Conservation (phyloP, 768 basidiomycete genomes). For the Lactifluus piperatus region DNA sequence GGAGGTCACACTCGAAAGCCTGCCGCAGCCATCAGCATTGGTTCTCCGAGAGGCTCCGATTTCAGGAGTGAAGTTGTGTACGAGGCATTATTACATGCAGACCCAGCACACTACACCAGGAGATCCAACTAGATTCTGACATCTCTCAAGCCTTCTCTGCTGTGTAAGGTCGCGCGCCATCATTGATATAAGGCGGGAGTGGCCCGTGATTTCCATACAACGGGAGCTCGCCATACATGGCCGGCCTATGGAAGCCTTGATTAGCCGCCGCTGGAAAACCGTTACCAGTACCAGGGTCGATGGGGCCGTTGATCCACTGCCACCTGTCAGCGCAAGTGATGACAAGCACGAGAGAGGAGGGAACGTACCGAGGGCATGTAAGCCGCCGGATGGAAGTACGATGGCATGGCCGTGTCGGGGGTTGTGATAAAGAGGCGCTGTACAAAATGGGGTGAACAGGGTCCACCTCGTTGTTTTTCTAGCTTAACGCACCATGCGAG, state of each 20-base stretch:
- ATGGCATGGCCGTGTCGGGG: conserved; percentile 27
- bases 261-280: background rate
- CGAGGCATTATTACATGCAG: background rate
- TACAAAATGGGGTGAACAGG: background rate
- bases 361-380: conserved; percentile 36
- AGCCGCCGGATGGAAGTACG: conserved; percentile 36
- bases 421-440: conserved; percentile 35
- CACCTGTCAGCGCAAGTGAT: background rate
- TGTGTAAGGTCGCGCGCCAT: conserved; percentile 20
- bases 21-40: too few species aligned
- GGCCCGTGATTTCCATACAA: conserved; percentile 31
- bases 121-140: conserved; percentile 22
- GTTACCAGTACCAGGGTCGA: conserved; percentile 23
- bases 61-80: background rate
- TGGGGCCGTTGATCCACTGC: conserved; percentile 34
- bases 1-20: too few species aligned
- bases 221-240: conserved; percentile 34
- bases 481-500: conserved; percentile 28
- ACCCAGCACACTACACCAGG: background rate
- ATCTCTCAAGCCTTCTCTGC: conserved; percentile 26
- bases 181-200: conserved; percentile 24
- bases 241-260: conserved; percentile 22
- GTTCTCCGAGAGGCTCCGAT: too few species aligned
- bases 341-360: background rate
- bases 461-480: background rate